Conservation (phyloP, 2,329 filamentous ascomycete genomes). For the Albifimbria verrucaria region DNA sequence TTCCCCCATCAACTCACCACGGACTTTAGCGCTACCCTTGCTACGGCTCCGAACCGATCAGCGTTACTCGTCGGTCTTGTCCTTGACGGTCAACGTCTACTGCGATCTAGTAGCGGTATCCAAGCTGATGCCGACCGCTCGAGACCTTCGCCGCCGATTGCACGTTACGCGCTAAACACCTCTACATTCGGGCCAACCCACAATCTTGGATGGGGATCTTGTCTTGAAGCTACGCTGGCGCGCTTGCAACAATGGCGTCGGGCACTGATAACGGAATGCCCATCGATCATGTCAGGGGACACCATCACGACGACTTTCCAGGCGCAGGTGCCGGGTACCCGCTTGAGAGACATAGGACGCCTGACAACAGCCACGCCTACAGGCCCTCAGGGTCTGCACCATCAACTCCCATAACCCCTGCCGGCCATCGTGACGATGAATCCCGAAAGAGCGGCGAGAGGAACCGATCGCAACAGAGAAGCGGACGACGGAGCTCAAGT, state of each 20-base stretch:
- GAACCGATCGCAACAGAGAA: slow-evolving; percentile 52
- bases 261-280: slow-evolving; percentile 42
- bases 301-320: slow-evolving; percentile 21
- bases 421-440: slow-evolving; percentile 36
- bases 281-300: slow-evolving; percentile 33
- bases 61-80: too few species aligned
- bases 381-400: slow-evolving; percentile 32
- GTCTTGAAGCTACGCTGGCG: slow-evolving; percentile 18
- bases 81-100: too few species aligned
- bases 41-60: too few species aligned
- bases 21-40: too few species aligned
- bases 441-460: slow-evolving; percentile 54
- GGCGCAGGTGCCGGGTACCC: slow-evolving; percentile 27
- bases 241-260: slow-evolving; percentile 38
- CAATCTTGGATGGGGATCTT: slow-evolving; percentile 21
- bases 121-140: slow-evolving; percentile 34
- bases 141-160: slow-evolving; percentile 26
- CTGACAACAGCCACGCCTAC: slow-evolving; percentile 31
- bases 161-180: not conserved
- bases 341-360: slow-evolving; percentile 30
- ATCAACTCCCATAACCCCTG: slow-evolving; percentile 25
- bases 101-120: too few species aligned
- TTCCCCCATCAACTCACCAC: not conserved
- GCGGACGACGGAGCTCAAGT: slow-evolving; percentile 50
- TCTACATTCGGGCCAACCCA: slow-evolving; percentile 11